Evolutionary conservation across 2,329 filamentous ascomycete species (phyloP), one percentile per base, ranked within the genome.

Genomic region (Monosporascus sp.): DNA sequence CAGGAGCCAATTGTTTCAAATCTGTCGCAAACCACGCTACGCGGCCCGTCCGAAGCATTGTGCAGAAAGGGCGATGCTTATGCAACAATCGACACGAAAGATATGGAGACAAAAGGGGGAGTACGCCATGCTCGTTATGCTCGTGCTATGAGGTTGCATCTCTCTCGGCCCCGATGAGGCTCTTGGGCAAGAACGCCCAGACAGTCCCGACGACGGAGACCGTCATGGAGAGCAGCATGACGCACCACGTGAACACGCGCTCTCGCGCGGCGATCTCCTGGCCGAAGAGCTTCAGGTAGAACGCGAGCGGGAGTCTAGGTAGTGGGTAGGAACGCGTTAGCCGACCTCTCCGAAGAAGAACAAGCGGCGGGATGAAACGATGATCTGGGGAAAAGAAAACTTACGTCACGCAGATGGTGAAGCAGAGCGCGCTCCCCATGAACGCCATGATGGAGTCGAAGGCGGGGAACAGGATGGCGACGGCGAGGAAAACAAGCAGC

Each of bases 371-470:
- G 22, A 27, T 31, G 47, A 6, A 27, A 38, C 17, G 44, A 44
- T 49, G 37, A 46, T 35, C 40, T 37, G 14, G 45, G 24, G 7
- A 26, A 24, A 14, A 16, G 52, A 31, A 35, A 17, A 71, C 76
- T 67, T 64, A 77, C 70, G 96, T 91, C 60, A 97, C 86, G 72
- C 93, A 97, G 60, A 97, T 95, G 19, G 89, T 90, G 63, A 96
- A 96, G 73, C 93, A 97, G 17, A 96, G 80, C 3, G 91, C 88
- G 40, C 88, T 90, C 14, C 94, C 93, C 74, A 97, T 85, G 57
- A 96, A 86, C 4, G 89, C 88, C 86, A 96, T 96, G 65, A 96
- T 92, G 50, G 86, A 86, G 68, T 96, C 91, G 65, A 96, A 96
- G 0, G 84, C 82, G 0, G 92, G 91, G 65, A 84, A 82, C 2